Percentiles rank a stretch among this genome's conserved stretches.
phyloP scores from a whole-genome alignment of 495 filamentous ascomycete species.

The Annulohypoxylon nitens region DNA sequence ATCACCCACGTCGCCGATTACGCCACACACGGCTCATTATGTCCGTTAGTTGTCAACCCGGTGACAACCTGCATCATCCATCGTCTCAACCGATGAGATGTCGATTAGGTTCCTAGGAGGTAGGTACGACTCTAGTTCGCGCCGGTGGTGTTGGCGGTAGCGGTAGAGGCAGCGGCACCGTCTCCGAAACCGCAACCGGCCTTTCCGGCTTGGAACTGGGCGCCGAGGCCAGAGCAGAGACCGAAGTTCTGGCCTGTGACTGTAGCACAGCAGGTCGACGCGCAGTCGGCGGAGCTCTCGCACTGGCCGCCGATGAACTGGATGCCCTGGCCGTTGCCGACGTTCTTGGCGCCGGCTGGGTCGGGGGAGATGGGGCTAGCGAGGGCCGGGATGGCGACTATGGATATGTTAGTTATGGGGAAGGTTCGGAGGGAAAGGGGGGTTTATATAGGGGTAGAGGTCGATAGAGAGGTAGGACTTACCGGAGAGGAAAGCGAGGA shows the following conservation, averaged over 20 bases:
- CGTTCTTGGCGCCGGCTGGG: constrained; percentile 53
- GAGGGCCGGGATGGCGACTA: constrained; percentile 37
- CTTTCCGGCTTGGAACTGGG: constrained; percentile 60
- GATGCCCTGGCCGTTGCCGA: constrained; percentile 51
- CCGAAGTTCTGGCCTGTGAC: constrained; percentile 46
- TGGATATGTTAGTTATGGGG: constrained; percentile 21
- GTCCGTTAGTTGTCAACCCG: not conserved
- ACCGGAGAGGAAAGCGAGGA: constrained; percentile 52
- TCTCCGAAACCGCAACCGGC: constrained; percentile 61
- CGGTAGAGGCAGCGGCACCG: not conserved
- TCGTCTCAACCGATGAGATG: not conserved
- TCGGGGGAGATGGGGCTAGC: constrained; percentile 47
- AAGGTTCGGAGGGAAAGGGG: not conserved
- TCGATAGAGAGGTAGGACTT: constrained; percentile 28
- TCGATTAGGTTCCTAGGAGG: too few relatives aligned
- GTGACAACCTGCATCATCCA: not conserved
- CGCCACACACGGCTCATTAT: not conserved
- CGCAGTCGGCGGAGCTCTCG: constrained; percentile 52
- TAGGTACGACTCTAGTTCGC: not conserved
- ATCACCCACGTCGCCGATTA: not conserved
- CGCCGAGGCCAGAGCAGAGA: constrained; percentile 57
- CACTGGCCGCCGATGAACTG: constrained; percentile 58
- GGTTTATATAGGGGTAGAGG: constrained; percentile 6
- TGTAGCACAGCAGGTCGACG: constrained; percentile 51
- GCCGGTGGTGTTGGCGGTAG: not conserved